Percentiles rank a stretch among this genome's conserved stretches.
These are phyloP conservation scores for Tetrahymena elliotti DNA, from an alignment of 73 alveolate species.

Conservation along the genomic window DNA sequence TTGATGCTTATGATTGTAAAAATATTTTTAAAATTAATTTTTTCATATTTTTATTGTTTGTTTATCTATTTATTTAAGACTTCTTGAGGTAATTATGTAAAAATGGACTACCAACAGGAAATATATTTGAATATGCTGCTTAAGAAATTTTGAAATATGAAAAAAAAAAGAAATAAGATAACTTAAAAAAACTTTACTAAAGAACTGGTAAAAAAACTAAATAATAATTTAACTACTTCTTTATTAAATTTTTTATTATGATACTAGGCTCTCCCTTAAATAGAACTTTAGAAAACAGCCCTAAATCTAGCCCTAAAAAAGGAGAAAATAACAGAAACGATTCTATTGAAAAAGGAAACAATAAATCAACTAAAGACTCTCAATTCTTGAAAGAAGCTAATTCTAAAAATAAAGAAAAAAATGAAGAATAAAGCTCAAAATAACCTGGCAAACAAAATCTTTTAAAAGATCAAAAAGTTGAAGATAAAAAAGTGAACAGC, in stretches of 20 bases:
- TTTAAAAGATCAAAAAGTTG: background rate
- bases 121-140: conserved; percentile 40
- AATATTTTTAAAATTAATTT: background rate
- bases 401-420: background rate
- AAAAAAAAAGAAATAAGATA: conserved; percentile 11
- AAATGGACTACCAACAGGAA: conserved; percentile 39
- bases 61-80: background rate
- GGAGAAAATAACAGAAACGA: background rate
- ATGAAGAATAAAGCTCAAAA: background rate
- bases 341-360: background rate
- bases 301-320: background rate
- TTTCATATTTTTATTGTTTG: background rate
- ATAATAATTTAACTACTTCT: too few species aligned
- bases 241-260: background rate
- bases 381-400: background rate
- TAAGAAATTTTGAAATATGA: conserved; percentile 26
- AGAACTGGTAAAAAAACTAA: background rate
- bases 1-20: background rate
- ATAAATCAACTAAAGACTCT: background rate
- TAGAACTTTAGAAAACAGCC: background rate
- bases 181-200: background rate
- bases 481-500: background rate
- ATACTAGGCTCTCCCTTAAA: background rate
- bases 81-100: background rate
- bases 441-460: background rate